Conservation (phyloP, 768 basidiomycete genomes). For the Boletus bicolor region DNA sequence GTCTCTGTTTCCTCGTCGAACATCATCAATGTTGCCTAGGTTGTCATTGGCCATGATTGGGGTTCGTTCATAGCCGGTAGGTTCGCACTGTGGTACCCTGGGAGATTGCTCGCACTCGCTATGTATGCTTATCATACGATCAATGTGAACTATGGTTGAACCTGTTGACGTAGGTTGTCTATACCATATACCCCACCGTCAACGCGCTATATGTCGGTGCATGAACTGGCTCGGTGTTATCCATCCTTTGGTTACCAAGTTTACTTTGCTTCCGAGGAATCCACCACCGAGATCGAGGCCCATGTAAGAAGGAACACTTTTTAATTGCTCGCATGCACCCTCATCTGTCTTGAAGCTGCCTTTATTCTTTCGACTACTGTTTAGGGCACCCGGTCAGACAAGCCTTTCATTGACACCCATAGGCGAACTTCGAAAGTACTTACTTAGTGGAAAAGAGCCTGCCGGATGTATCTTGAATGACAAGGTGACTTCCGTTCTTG, state of each 20-base stretch:
- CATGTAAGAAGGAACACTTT: conserved; percentile 39
- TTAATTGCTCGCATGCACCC: not conserved
- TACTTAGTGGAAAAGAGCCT: conserved; percentile 2
- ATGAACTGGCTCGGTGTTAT: conserved; percentile 46
- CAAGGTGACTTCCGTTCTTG: conserved; percentile 8
- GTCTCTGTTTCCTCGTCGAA: not conserved
- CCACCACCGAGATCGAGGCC: conserved; percentile 53
- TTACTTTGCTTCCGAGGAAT: conserved; percentile 54
- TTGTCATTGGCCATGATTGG: conserved; percentile 82
- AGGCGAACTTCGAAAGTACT: conserved; percentile 8
- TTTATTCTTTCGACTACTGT: conserved; percentile 17
- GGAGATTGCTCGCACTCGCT: conserved; percentile 54
- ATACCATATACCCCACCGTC: conserved; percentile 65
- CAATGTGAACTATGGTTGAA: not conserved
- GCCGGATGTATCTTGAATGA: conserved; percentile 19
- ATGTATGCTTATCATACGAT: conserved; percentile 42
- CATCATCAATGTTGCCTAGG: conserved; percentile 30
- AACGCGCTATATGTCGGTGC: conserved; percentile 44
- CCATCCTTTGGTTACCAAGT: conserved; percentile 68
- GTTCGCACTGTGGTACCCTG: conserved; percentile 72
- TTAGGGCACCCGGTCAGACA: not conserved
- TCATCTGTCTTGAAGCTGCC: conserved; percentile 29
- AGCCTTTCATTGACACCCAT: not conserved
- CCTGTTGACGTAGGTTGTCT: conserved; percentile 47
- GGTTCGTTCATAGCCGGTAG: conserved; percentile 61